phyloP scores from a whole-genome alignment of 2,329 filamentous ascomycete genomes.

The Trichoderma brevicompactum region DNA sequence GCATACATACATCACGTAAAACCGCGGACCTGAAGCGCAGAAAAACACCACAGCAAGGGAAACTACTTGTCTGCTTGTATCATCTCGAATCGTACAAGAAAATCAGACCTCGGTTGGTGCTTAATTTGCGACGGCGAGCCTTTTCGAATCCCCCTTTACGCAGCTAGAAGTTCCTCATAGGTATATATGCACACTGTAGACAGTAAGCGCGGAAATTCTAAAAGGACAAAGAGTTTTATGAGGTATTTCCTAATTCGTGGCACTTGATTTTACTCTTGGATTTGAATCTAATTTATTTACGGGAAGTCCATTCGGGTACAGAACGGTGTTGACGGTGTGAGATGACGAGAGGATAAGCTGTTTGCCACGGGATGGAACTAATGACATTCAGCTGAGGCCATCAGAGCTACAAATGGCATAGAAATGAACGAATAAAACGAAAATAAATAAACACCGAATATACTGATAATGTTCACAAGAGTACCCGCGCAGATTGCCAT shows the following conservation, averaged over 20 bases:
- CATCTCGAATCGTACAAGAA: not conserved
- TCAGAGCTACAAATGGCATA: too few relatives aligned
- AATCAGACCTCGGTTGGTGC: not conserved
- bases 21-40: not conserved
- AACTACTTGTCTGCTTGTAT: not conserved
- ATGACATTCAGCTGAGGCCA: too few relatives aligned
- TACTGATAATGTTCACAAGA: too few relatives aligned
- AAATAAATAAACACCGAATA: too few relatives aligned
- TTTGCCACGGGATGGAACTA: not conserved
- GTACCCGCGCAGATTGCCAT: too few relatives aligned
- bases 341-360: not conserved
- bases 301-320: not conserved
- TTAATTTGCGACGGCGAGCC: not conserved
- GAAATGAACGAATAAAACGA: too few relatives aligned
- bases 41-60: not conserved
- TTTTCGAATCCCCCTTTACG: not conserved
- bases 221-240: not conserved
- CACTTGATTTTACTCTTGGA: not conserved
- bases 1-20: not conserved
- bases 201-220: not conserved
- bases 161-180: not conserved
- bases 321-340: not conserved
- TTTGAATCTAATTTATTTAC: not conserved
- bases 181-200: not conserved
- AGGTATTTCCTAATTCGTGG: not conserved